Evolutionary conservation across 176 grass and related monocot genomes (phyloP), one percentile per base, ranked within the genome.

Genomic region (Tillandsia fasciculata): DNA sequence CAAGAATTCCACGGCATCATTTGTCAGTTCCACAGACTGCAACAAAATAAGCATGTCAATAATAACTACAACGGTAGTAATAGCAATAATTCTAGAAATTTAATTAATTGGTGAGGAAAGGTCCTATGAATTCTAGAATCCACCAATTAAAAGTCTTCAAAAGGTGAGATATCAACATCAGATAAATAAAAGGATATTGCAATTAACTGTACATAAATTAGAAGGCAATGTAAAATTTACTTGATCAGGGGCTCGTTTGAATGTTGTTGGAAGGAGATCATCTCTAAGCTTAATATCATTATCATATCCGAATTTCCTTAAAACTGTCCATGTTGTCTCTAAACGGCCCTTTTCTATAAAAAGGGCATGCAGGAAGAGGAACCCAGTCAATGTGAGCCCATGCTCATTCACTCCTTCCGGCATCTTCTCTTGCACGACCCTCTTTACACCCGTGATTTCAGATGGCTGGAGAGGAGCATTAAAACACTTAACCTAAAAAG

Each of bases 311-410:
- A 99, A 99, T 72, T 99, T 99, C 69, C 94, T 93, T 65, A 99
- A 71, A 22, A 93, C 94, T 5, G 94, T 93, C 94, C 94, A 99
- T 52, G 89, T 99, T 50, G 94, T 99, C 81, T 99, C 94, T 23
- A 99, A 72, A 15, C 94, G 84, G 15, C 94, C 94, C 79, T 93
- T 99, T 82, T 99, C 94, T 71, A 99, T 99, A 70, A 99, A 99
- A 51, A 99, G 83, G 33, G 84, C 94, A 79, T 99, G 94, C 59
- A 99, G 80, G 67, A 92, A 99, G 77, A 99, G 84, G 29, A 99
- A 99, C 13, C 94, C 94, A 22, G 89, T 99, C 78, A 99, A 77
- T 23, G 94, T 99, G 70, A 99, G 89, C 9, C 94, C 94, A 14
- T 64, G 69, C 6, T 90, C 87, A 67, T 88, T 87, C 65, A 93